These are phyloP conservation scores for Rhytidhysteron rufulum DNA, from an alignment of 2,329 filamentous ascomycete species.

Conservation along the genomic window DNA sequence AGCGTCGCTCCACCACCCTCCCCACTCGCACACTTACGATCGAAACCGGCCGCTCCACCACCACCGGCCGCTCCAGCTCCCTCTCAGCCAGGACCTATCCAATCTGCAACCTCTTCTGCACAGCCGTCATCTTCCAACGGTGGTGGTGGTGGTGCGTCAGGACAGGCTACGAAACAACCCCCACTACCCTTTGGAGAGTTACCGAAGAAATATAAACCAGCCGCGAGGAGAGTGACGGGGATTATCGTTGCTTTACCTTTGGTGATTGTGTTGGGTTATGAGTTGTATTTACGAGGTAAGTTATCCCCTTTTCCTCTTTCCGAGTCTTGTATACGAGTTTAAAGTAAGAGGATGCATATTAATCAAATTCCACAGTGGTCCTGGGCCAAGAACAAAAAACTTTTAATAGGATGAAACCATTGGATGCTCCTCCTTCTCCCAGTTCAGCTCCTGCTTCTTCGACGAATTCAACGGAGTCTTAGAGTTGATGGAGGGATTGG, in stretches of 20 bases:
- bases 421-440: no score
- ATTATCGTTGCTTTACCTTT: constrained; percentile 35
- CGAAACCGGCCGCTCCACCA: constrained; percentile 39
- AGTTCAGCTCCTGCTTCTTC: no score
- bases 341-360: not conserved
- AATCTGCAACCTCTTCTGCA: constrained; percentile 55
- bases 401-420: no score
- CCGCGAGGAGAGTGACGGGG: constrained; percentile 24
- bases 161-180: not conserved
- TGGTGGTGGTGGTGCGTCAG: not conserved
- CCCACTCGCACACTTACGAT: constrained; percentile 59
- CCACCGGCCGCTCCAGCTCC: constrained; percentile 37
- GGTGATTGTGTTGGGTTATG: constrained; percentile 28
- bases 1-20: constrained; percentile 59
- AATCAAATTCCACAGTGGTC: not conserved
- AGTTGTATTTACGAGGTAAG: constrained; percentile 25
- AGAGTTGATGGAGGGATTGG: no score
- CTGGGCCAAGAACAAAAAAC: not conserved
- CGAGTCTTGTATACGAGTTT: not conserved
- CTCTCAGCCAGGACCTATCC: constrained; percentile 57
- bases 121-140: constrained; percentile 1
- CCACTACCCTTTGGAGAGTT: constrained; percentile 14
- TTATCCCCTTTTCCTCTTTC: not conserved
- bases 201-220: constrained; percentile 29
- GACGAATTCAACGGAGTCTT: no score